phyloP scores from a whole-genome alignment of 1,284 basidiomycete genomes.

The Mrakiaceae sp. region DNA sequence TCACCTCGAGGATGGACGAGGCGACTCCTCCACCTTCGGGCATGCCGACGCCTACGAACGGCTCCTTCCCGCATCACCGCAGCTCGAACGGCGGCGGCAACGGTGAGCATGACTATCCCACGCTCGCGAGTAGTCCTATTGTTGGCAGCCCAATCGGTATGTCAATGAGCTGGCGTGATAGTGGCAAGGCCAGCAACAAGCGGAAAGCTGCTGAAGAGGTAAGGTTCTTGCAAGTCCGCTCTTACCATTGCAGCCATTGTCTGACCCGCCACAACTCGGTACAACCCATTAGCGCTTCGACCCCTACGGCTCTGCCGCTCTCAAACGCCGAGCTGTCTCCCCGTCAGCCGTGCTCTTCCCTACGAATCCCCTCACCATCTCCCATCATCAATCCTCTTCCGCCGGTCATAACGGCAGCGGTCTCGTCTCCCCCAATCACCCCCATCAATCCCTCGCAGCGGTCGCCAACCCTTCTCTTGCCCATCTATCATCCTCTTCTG shows the following conservation, averaged over 20 bases:
- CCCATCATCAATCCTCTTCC: background rate
- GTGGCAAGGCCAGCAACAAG: conserved; percentile 3
- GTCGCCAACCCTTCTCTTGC: background rate
- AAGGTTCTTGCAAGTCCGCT: background rate
- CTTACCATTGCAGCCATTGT: background rate
- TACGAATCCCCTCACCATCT: background rate
- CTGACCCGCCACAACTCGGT: background rate
- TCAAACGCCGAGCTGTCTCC: conserved; percentile 11
- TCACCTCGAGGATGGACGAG: no score
- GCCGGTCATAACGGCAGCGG: background rate
- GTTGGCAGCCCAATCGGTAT: background rate
- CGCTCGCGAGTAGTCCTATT: no score
- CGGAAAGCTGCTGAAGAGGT: conserved; percentile 10
- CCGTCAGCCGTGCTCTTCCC: conserved; percentile 6
- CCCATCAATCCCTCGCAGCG: background rate
- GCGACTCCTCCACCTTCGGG: no score
- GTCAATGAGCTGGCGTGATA: background rate
- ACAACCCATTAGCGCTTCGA: background rate
- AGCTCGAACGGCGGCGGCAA: background rate
- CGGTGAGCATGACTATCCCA: background rate
- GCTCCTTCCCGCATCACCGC: no score
- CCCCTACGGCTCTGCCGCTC: conserved; percentile 1
- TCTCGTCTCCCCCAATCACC: background rate
- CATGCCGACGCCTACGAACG: no score
- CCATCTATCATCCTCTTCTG: background rate